phyloP scores from a whole-genome alignment of 2,329 filamentous ascomycete species.

The Colletotrichum paranaense region DNA sequence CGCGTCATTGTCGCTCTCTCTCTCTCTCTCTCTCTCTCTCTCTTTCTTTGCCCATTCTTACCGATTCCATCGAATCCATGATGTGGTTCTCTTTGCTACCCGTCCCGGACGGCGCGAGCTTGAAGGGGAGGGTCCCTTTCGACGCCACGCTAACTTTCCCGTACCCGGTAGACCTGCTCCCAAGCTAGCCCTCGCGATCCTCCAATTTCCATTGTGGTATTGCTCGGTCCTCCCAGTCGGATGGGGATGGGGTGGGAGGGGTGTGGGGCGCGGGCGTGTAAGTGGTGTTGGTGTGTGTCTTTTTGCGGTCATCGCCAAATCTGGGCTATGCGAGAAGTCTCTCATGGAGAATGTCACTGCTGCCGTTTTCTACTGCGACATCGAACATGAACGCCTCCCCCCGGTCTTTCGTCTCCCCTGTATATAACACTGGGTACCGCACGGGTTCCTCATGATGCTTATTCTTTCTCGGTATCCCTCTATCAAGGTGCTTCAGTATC shows the following conservation, averaged over 20 bases:
- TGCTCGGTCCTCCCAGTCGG: constrained; percentile 19
- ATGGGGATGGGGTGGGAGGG: background rate
- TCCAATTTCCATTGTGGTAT: constrained; percentile 19
- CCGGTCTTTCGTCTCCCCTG: background rate
- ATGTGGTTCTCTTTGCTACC: background rate
- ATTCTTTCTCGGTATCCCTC: background rate
- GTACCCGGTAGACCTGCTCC: background rate
- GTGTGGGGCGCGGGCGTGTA: no score
- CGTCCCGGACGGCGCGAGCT: background rate
- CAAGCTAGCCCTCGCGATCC: constrained; percentile 5
- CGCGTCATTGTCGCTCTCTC: constrained; percentile 6
- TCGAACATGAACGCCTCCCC: constrained; percentile 3
- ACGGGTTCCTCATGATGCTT: background rate
- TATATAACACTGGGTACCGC: constrained; percentile 22
- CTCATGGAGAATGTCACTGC: background rate
- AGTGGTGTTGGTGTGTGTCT: background rate
- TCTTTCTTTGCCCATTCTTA: background rate
- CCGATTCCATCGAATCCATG: background rate
- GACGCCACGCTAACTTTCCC: constrained; percentile 11
- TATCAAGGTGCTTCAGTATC: constrained; percentile 6
- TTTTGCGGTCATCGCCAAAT: background rate
- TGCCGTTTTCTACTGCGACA: constrained; percentile 23
- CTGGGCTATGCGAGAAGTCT: background rate
- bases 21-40: background rate
- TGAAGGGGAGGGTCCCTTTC: background rate